Conservation (phyloP, 306 rosid species). For the Rosa rugosa region DNA sequence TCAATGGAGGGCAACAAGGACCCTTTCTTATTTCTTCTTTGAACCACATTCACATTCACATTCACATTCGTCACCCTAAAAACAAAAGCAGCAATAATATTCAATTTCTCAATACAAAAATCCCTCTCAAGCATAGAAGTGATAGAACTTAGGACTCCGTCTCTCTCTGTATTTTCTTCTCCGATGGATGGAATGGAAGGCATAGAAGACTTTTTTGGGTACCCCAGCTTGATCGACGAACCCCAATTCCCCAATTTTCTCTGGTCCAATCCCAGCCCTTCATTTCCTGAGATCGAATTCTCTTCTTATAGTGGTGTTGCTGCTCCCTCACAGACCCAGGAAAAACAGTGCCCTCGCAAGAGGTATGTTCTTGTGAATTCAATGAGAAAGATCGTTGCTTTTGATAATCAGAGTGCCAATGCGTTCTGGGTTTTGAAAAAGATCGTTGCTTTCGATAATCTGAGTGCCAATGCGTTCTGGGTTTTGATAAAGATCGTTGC, state of each 20-base stretch:
- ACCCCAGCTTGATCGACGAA: constrained; percentile 28
- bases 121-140: background rate
- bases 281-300: constrained; percentile 41
- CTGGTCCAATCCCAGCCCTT: constrained; percentile 49
- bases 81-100: background rate
- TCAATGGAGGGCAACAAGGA: background rate
- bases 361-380: constrained; percentile 40
- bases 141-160: background rate
- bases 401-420: background rate
- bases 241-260: constrained; percentile 51
- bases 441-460: background rate
- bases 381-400: background rate
- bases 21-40: background rate
- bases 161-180: background rate
- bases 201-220: background rate
- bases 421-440: background rate
- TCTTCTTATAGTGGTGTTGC: constrained; percentile 38
- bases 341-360: constrained; percentile 45
- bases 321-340: constrained; percentile 32
- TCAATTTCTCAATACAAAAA: background rate
- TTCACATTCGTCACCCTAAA: constrained; percentile 3
- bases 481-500: background rate
- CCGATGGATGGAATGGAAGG: constrained; percentile 30
- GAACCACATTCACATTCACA: constrained; percentile 6
- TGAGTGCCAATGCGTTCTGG: background rate